Base-by-base conservation (phyloP, 2,329 filamentous ascomycete species). In the Sporothrix pseudoabietina region DNA sequence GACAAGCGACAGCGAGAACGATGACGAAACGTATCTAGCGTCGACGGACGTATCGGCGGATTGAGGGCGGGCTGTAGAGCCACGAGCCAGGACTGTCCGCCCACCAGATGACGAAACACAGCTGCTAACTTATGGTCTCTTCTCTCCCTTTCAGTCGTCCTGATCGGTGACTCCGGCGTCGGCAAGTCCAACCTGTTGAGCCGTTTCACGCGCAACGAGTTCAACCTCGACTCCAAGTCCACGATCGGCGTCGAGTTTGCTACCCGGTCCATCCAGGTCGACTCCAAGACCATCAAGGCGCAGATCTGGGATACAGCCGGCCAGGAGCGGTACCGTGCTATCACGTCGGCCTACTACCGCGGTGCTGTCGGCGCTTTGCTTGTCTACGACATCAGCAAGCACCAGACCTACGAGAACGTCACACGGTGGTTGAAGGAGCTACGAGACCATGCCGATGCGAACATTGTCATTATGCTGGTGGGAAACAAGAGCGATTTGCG, bases 401-500 rank as follows among this genome's bases (percentile, higher is more conserved):
- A 98, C 84, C 94, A 97, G 86, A 98, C 96, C 77, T 98, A 98
- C 84, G 95, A 98, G 85, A 98, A 98, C 82, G 96, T 99, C 80
- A 98, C 94, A 78, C 90, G 97, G 85, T 99, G 96, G 96, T 86
- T 99, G 86, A 99, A 98, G 87, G 96, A 99, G 87, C 88, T 99
- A 81, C 91, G 96, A 79, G 96, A 98, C 82, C 94, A 99, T 84
- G 96, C 96, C 79, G 96, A 99, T 83, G 94, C 94, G 80, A 98
- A 98, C 86, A 98, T 98, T 80, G 94, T 99, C 80, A 99, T 99
- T 82, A 99, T 99, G 96, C 87, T 99, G 80, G 96, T 98, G 73
- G 96, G 96, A 83, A 99, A 99, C 90, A 99, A 99, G 92, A 98
- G 94, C 84, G 96, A 99, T 97, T 92, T 98, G 91, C 93, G 94